phyloP scores from a whole-genome alignment of 148 eudicot species.

The Chenopodium quinoa region DNA sequence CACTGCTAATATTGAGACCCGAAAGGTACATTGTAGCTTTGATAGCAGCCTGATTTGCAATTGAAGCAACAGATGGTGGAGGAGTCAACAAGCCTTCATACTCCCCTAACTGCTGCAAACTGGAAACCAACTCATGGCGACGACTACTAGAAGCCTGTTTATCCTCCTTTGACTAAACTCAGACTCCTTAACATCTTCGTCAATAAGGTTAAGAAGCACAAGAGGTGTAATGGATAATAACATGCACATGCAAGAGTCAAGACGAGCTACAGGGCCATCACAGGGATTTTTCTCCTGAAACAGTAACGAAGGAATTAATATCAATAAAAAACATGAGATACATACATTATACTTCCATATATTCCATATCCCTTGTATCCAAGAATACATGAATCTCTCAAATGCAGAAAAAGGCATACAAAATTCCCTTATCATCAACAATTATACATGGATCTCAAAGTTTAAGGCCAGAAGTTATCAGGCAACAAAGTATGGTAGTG shows the following conservation, averaged over 20 bases:
- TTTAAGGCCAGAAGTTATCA: not conserved
- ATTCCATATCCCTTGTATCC: not conserved
- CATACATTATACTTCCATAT: not conserved
- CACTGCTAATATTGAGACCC: constrained; percentile 60
- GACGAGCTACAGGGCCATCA: constrained; percentile 95
- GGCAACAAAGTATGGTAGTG: not conserved
- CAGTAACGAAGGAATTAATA: constrained; percentile 17
- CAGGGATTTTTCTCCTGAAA: constrained; percentile 77
- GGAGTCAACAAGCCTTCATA: constrained; percentile 79
- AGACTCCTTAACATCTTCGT: constrained; percentile 63
- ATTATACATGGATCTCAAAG: not conserved
- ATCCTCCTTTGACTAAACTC: constrained; percentile 35
- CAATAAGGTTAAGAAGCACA: constrained; percentile 63
- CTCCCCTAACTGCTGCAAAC: constrained; percentile 76
- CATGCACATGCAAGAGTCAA: constrained; percentile 89
- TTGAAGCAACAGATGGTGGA: constrained; percentile 49
- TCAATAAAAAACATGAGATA: not conserved
- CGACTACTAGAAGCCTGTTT: constrained; percentile 39
- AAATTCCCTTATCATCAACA: not conserved
- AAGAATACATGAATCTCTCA: not conserved
- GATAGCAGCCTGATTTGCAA: constrained; percentile 90
- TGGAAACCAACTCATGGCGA: constrained; percentile 60
- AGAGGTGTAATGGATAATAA: constrained; percentile 66
- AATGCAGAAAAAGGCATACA: not conserved
- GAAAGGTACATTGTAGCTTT: constrained; percentile 82